Percentiles rank a stretch among this genome's conserved stretches.
Evolutionary conservation across 108 stramenopile genomes (phyloP).

Genomic region (Aurantiochytrium sp.): DNA sequence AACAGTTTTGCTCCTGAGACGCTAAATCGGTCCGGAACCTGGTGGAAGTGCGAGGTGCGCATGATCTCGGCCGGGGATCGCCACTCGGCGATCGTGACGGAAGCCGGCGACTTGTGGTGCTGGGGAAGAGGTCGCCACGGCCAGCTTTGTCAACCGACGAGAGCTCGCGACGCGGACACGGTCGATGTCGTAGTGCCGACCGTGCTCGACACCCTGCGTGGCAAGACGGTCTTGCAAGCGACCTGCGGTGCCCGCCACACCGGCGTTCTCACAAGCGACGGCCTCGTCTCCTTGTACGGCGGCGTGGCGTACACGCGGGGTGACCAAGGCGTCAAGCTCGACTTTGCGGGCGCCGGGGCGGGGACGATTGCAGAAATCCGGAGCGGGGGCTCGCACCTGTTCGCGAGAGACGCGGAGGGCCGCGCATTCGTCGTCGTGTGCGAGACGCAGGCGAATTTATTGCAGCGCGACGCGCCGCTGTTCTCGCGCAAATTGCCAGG

Average conservation of each 20-base stretch:
- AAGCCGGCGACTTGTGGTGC: background rate
- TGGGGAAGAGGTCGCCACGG: conserved; percentile 2
- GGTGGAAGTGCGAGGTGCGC: background rate
- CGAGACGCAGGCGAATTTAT: background rate
- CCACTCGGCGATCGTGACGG: background rate
- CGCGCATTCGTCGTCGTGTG: background rate
- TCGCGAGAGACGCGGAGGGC: background rate
- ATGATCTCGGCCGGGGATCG: background rate
- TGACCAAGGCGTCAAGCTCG: background rate
- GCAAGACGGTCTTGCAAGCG: background rate
- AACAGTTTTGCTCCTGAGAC: background rate
- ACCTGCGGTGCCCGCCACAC: background rate
- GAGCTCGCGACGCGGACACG: background rate
- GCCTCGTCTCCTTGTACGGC: background rate
- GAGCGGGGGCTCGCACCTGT: background rate
- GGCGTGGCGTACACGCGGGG: background rate
- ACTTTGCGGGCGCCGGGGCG: background rate
- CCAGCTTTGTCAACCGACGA: background rate
- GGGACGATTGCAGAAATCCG: background rate
- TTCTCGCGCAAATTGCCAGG: background rate
- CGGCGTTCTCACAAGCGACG: background rate
- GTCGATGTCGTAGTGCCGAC: background rate
- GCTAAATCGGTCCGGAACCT: background rate
- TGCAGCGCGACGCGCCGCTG: background rate
- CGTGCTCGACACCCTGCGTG: background rate